Base-by-base conservation (phyloP, 2,329 filamentous ascomycete species). In the Aquanectria penicillioides region DNA sequence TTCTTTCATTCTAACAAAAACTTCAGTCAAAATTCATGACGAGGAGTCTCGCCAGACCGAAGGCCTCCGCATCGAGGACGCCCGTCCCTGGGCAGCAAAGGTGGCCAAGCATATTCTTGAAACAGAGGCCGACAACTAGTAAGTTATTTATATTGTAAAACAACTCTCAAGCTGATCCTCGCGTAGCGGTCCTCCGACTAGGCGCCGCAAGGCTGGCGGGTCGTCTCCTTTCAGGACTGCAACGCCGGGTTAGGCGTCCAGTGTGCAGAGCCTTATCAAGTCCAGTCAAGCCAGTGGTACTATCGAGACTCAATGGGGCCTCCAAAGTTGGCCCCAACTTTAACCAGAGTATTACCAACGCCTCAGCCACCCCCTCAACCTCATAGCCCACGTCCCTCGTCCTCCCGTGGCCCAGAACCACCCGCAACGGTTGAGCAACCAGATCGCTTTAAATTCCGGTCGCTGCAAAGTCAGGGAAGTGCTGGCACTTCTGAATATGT, bases 11-110 rank as follows among this genome's bases (percentile, higher is more conserved):
- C 29, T 57, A 26, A 61, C 5, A 10, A 4, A 12, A 10, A 6
- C 1, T 15, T 5, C n/a, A 60, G 61, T 50, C n/a, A 38, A 31
- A 2, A 60, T 71, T 7, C 37, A 63, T 4, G 69, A 71, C 13
- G 69, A 63, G 5, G 69, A 71, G 10, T 40, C 63, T 8, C 36
- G 59, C 4, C 61, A 68, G 15, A 62, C 65, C 8, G 63, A 67
- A 10, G 69, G 69, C 5, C 69, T 71, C 13, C 17, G 36, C 8
- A 36, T 57, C 5, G 59, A 50, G 4, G 47, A 62, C 13, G 58
- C 64, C 4, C 67, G 68, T 5, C 68, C 68, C 6, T 70, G 68
- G 68, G 68, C 65, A 3, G 48, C 56, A 12, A 54, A 49, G 6
- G 7, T 38, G 5, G 36, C 34, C 7, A 54, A 28, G 10, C 3